Evolutionary conservation across 352 stramenopile species (phyloP).

Genomic region (Albugo candida): DNA sequence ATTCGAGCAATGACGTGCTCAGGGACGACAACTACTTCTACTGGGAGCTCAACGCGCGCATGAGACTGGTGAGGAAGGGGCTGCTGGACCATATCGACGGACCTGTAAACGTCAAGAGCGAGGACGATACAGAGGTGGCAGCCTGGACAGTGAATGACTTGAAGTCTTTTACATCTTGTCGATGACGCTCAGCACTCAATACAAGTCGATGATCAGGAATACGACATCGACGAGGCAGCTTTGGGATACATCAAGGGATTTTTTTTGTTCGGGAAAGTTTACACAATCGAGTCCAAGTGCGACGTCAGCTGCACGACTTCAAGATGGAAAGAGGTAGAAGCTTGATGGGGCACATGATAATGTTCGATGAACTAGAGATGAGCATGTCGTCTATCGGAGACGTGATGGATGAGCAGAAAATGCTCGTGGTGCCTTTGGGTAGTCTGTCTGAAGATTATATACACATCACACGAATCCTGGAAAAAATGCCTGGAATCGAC

Average conservation of each 20-base stretch:
- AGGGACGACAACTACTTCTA: slow-evolving; percentile 6
- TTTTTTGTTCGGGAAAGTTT: slow-evolving; percentile 1
- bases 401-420: slow-evolving; percentile 4
- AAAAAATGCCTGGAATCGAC: slow-evolving; percentile 1
- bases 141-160: too few relatives aligned
- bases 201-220: slow-evolving; percentile 6
- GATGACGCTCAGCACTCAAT: slow-evolving; percentile 4
- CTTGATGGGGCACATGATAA: slow-evolving; percentile 5
- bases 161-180: background rate
- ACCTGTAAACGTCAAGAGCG: too few relatives aligned
- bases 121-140: too few relatives aligned
- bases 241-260: background rate
- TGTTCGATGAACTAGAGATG: slow-evolving; percentile 11
- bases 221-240: background rate
- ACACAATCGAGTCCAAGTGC: slow-evolving; percentile 1
- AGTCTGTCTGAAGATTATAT: slow-evolving; percentile 9
- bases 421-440: slow-evolving; percentile 3
- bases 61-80: slow-evolving; percentile 6
- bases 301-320: slow-evolving; percentile 1
- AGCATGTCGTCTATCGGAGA: slow-evolving; percentile 7
- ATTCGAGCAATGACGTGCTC: slow-evolving; percentile 5
- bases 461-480: slow-evolving; percentile 8
- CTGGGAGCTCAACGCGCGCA: slow-evolving; percentile 9
- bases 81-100: slow-evolving; percentile 1
- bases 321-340: background rate